Evolutionary conservation across 495 filamentous ascomycete genomes (phyloP), one percentile per base, ranked within the genome.

Genomic region (Neurospora sp.): DNA sequence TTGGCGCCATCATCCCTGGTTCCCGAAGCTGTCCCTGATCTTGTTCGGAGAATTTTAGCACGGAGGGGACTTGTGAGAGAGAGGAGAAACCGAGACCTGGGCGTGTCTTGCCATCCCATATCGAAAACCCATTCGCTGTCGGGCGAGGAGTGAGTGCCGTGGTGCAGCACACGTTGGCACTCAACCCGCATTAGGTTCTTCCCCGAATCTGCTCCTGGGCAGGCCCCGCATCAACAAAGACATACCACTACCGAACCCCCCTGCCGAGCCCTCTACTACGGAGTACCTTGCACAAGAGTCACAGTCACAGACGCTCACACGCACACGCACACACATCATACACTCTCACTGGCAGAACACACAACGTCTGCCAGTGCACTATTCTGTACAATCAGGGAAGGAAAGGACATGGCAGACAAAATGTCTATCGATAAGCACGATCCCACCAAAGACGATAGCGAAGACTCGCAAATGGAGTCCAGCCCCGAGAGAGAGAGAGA

Each of bases 371-470:
- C 70, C 70, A 48, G 45, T 59, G 41, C 40, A 40, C 41, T 69
- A 61, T 65, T 65, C 53, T 65, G 53, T 65, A 65, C 53, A 35
- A 35, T 65, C 27, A 18, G 53, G 53, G 27, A 61, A 45, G 22
- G 69, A 73, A 77, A 79, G 83, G 83, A 81, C 79, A 87, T 87
- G 85, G 81, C 84, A 83, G 84, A 86, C 78, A 86, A 84, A 75
- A 89, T 89, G 87, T 89, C 87, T 48, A 85, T 89, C 78, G 87
- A 89, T 80, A 87, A 85, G 79, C 85, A 85, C 77, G 85, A 87
- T 75, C 81, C 80, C 53, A 75, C 79, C 70, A 83, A 84, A 77
- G 83, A 86, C 40, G 82, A 85, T 59, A 87, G 84, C 72, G 86
- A 87, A 38, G 86, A 88, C 40, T 89, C 87, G 12, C 53, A 65